These are phyloP conservation scores for Noccaea bulbosa DNA, from an alignment of 345 rosid species.

Conservation along the genomic window DNA sequence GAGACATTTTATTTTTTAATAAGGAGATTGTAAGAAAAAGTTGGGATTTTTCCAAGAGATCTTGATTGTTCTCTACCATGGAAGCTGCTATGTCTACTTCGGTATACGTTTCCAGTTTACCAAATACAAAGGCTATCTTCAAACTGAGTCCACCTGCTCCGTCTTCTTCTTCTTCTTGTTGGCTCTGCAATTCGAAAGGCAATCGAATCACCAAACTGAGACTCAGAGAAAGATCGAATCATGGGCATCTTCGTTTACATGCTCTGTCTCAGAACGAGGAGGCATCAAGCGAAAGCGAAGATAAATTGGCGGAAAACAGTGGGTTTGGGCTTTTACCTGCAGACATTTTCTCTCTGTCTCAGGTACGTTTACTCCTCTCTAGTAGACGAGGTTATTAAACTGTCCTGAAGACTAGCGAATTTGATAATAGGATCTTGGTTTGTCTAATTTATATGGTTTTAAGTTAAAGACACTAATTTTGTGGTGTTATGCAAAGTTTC, in stretches of 20 bases:
- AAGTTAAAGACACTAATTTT: constrained; percentile 7
- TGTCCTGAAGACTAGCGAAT: background rate
- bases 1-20: background rate
- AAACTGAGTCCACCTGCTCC: constrained; percentile 41
- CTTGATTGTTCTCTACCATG: constrained; percentile 44
- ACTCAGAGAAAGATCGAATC: constrained; percentile 42
- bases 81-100: constrained; percentile 56
- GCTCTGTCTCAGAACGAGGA: constrained; percentile 52
- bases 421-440: background rate
- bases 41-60: constrained; percentile 20
- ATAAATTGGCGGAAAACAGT: constrained; percentile 32
- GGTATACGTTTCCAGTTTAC: constrained; percentile 44
- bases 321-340: constrained; percentile 52
- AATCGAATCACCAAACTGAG: constrained; percentile 53
- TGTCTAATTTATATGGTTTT: background rate
- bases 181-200: constrained; percentile 35
- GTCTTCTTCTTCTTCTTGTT: constrained; percentile 46
- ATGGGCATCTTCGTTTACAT: constrained; percentile 49
- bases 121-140: constrained; percentile 44
- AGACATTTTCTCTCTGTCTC: constrained; percentile 50
- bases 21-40: background rate
- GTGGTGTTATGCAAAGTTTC: background rate
- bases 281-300: constrained; percentile 51
- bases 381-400: background rate
- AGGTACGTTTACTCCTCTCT: constrained; percentile 48